Base-by-base conservation (phyloP, 2,329 filamentous ascomycete genomes). In the Blastomyces emzantsi region DNA sequence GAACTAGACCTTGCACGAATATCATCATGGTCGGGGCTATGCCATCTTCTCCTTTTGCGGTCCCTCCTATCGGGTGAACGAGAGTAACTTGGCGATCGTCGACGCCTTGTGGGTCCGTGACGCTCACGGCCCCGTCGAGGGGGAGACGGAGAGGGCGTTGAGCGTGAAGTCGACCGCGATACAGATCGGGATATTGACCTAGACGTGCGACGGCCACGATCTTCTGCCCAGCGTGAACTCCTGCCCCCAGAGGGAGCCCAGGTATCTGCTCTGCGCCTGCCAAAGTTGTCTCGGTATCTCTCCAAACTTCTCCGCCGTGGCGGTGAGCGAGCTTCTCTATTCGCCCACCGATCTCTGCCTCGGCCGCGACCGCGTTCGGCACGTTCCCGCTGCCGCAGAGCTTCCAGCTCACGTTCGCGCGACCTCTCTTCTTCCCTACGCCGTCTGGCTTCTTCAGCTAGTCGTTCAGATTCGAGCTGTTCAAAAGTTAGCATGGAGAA, bases 401-500 rank as follows among this genome's bases (percentile, higher is more conserved):
- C 82, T 67, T 88, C 83, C 52, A 90, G 71, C 61, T 91, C 87
- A 66, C 86, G 85, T 65, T 94, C 90, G 64, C 89, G 86, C 60
- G 85, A 82, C 69, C 87, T 83, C 64, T 89, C 83, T 63, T 88
- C 85, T 71, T 93, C 89, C 67, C 87, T 86, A 69, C 87, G 85
- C 62, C 83, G 83, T 62, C 88, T 87, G 36, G 86, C 84, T 71
- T 90, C 87, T 72, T 94, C 90, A 36, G 89, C 89, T 54, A 87
- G 88, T 74, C 87, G 89, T 69, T 94, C 91, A 45, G 90, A 89
- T 72, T 95, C 88, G 61, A 91, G 85, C 91, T 92, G 64, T 45
- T 22, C 39, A 11, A 64, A 51, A 60, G 41, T 67, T 57, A 66
- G 64, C 47, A 55, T 47, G 13, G 11, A 9, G 28, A 30, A 17